Base-by-base conservation (phyloP, 768 basidiomycete species). In the Mycena capillaripes region DNA sequence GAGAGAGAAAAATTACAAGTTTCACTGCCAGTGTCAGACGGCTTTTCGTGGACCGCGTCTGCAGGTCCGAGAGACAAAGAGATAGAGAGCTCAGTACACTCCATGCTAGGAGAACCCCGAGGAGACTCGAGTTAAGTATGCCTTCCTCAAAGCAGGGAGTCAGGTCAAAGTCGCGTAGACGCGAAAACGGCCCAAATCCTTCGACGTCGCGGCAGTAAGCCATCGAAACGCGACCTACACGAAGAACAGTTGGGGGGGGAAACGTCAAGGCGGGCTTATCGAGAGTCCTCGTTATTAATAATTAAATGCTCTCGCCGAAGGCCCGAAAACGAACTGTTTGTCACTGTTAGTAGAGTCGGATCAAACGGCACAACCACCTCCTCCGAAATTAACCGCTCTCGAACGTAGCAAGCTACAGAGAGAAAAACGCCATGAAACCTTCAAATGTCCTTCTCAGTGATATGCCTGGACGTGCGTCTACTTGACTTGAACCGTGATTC, bases 101-200 rank as follows among this genome's bases (percentile, higher is more conserved):
- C 9, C 84, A 71, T 64, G 90, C 34, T 34, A 90, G 62, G 61
- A 92, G 78, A 10, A 85, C 40, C 1, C 34, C 83, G 61, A 93
- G 83, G 0, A 92, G 76, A 5, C 83, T 70, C 0, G 93, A 86
- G 1, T 95, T 79, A 0, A 97, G 36, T 50, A 92, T 77, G 17
- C 90, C 92, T 73, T 95, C 92, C 76, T 97, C 93, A 73, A 93
- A 94, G 79, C 96, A 97, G 17, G 90, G 88, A 1, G 95, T 94
- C 11, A 92, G 74, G 79, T 97, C 96, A 78, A 96, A 95, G 17
- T 87, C 83, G 63, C 95, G 88, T 0, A 82, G 75, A 0, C 70
- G 79, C 0, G 95, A 96, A 21, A 90, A 81, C 19, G 87, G 82
- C 11, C 79, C 80, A 92, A 94, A 95, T 66, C 94, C 93, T 73